phyloP scores from a whole-genome alignment of 2,329 filamentous ascomycete species.

The Cadophora luteo-olivacea region DNA sequence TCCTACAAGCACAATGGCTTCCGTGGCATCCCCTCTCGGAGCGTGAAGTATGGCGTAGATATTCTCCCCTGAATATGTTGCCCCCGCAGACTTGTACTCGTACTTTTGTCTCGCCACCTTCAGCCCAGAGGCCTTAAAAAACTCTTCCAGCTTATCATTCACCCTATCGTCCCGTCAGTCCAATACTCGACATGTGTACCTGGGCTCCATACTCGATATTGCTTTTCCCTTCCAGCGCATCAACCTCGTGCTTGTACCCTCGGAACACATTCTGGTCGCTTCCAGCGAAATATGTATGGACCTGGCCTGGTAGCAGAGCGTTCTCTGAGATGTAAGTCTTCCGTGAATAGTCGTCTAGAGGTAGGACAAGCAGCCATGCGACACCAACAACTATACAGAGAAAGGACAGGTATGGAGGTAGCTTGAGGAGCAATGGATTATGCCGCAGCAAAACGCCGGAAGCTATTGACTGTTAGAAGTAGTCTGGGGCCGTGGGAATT shows the following conservation, averaged over 20 bases:
- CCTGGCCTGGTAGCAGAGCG: constrained; percentile 91
- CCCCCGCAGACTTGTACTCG: constrained; percentile 80
- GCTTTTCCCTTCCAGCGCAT: constrained; percentile 60
- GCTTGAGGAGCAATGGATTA: constrained; percentile 80
- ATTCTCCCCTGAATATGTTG: constrained; percentile 81
- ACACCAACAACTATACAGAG: constrained; percentile 86
- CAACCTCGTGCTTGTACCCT: constrained; percentile 86
- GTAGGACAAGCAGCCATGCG: constrained; percentile 87
- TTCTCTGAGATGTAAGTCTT: constrained; percentile 98
- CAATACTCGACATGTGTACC: not conserved
- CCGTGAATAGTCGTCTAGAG: constrained; percentile 88
- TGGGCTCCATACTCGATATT: constrained; percentile 57
- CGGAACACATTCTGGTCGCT: constrained; percentile 95
- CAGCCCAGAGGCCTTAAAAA: constrained; percentile 79
- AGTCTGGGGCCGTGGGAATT: not conserved
- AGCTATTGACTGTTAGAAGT: constrained; percentile 44
- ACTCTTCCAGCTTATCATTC: constrained; percentile 74
- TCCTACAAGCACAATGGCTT: constrained; percentile 91
- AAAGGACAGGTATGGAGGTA: constrained; percentile 87
- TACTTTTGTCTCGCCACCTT: constrained; percentile 91
- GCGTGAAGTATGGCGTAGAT: constrained; percentile 93
- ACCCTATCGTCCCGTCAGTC: constrained; percentile 51
- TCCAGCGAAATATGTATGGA: constrained; percentile 96
- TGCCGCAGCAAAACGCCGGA: constrained; percentile 74
- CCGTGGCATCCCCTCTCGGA: constrained; percentile 92